Evolutionary conservation across 2,329 filamentous ascomycete genomes (phyloP), one percentile per base, ranked within the genome.

Genomic region (Tothia fuscella): DNA sequence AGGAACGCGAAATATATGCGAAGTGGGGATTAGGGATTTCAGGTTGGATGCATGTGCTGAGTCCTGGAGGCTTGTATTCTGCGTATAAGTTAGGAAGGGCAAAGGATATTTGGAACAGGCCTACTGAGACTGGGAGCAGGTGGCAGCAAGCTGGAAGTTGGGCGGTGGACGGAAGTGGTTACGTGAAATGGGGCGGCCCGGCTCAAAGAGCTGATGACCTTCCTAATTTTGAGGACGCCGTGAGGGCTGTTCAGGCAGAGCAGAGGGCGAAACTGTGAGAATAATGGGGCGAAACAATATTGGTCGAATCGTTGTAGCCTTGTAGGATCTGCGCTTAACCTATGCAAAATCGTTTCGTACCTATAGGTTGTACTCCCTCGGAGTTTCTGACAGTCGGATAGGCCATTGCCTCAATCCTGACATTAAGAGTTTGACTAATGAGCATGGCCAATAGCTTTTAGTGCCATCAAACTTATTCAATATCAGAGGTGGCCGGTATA

Each of bases 61-160:
- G 67, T 42, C 78, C 77, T 1, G 54, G 64, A 41, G 66, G 70
- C n/a, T 48, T 84, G 44, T 74, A 67, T 51, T 66, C 63, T n/a
- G 68, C 71, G 2, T 72, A 73, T 46, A 69, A 62, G 43, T 60
- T 84, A 20, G 75, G 71, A 10, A 71, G 66, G 47, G 61, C 71
- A 37, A 77, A 84, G 53, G 70, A 74, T 12, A 80, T 84, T 48
- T 79, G 73, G 70, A 79, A 79, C 53, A 60, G 72, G 19, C 67
- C 74, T 3, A 78, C 75, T 2, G 74, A 80, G 58, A 80, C 72
- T 53, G 80, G 80, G 29, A 75, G 62, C 48, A 60, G 77, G 40
- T 85, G 80, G 80, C 80, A 85, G 67, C 79, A 63, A 20, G 66
- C 71, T 34, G 80, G 80, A 21, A 73, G 71, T 21, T 85, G 78